These are phyloP conservation scores for Ganoderma lingzhi DNA, from an alignment of 1,284 basidiomycete species.

Conservation along the genomic window DNA sequence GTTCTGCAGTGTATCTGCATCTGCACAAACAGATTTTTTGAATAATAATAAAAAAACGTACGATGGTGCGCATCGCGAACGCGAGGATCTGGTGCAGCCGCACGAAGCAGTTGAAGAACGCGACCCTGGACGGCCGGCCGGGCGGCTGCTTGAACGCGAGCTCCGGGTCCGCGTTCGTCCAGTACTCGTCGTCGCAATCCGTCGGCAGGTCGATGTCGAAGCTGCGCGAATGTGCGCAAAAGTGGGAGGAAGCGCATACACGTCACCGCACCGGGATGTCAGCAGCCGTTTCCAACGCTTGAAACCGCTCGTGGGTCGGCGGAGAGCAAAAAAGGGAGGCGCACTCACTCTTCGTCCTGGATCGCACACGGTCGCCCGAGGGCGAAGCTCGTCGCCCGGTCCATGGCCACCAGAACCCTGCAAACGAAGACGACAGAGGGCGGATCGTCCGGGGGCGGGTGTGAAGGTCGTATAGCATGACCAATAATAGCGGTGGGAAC, in stretches of 20 bases:
- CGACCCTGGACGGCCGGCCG: slow-evolving; percentile 51
- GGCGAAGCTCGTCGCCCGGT: slow-evolving; percentile 70
- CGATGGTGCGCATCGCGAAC: slow-evolving; percentile 63
- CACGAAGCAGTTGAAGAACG: slow-evolving; percentile 60
- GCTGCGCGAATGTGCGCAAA: slow-evolving; percentile 37
- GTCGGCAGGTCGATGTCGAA: slow-evolving; percentile 69
- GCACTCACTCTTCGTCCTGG: slow-evolving; percentile 83
- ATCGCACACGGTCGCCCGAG: slow-evolving; percentile 85
- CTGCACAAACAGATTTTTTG: not conserved
- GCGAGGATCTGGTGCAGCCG: slow-evolving; percentile 67
- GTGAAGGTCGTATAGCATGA: no score
- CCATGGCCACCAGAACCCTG: slow-evolving; percentile 71
- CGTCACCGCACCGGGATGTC: not conserved
- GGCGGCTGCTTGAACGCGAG: slow-evolving; percentile 56
- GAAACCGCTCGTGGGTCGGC: no score
- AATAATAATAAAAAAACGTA: slow-evolving; percentile 25
- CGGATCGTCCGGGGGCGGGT: no score
- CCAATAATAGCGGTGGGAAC: not conserved
- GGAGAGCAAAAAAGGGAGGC: not conserved
- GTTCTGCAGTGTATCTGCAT: no score
- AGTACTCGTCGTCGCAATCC: slow-evolving; percentile 73
- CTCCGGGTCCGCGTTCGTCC: slow-evolving; percentile 54
- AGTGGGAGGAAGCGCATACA: not conserved
- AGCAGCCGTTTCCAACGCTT: not conserved
- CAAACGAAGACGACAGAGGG: no score